Conservation (phyloP, 176 grass and related monocot genomes). For the Metroxylon sagu region DNA sequence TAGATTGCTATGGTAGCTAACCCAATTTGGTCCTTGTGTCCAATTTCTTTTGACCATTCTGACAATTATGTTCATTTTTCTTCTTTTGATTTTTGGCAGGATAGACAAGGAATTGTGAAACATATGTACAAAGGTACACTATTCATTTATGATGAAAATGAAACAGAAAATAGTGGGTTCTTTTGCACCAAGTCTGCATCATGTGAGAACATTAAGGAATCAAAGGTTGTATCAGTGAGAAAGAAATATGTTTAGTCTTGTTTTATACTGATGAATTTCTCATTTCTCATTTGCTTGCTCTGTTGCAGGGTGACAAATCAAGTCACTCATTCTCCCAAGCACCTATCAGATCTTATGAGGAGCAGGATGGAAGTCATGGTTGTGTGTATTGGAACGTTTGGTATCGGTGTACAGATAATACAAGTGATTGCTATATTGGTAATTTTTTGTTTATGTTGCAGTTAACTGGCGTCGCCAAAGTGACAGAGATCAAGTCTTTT, state of each 20-base stretch:
- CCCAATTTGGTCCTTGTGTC: too few species aligned
- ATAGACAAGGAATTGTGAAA: conserved; percentile 80
- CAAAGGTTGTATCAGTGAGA: conserved; percentile 23
- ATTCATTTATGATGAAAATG: conserved; percentile 75
- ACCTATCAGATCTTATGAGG: conserved; percentile 35
- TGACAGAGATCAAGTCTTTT: conserved; percentile 67
- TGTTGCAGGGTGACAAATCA: conserved; percentile 47
- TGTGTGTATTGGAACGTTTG: conserved; percentile 30
- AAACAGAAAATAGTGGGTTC: conserved; percentile 68
- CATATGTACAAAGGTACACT: conserved; percentile 86
- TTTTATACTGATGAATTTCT: conserved; percentile 8
- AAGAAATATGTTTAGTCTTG: conserved; percentile 16
- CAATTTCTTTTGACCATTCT: neutral
- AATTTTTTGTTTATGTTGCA: conserved; percentile 35
- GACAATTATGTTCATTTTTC: neutral
- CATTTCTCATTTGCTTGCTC: conserved; percentile 24
- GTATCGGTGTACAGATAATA: conserved; percentile 6
- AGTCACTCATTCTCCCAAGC: conserved; percentile 39
- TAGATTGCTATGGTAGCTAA: too few species aligned
- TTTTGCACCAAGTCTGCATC: conserved; percentile 69
- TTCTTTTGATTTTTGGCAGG: conserved; percentile 44
- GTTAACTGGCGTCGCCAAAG: conserved; percentile 43
- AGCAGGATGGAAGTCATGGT: conserved; percentile 13
- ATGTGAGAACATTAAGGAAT: conserved; percentile 65
- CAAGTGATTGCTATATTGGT: conserved; percentile 10